Percentiles rank a stretch among this genome's conserved stretches.
Evolutionary conservation across 495 filamentous ascomycete genomes (phyloP).

Genomic region (Talaromyces adpressus): DNA sequence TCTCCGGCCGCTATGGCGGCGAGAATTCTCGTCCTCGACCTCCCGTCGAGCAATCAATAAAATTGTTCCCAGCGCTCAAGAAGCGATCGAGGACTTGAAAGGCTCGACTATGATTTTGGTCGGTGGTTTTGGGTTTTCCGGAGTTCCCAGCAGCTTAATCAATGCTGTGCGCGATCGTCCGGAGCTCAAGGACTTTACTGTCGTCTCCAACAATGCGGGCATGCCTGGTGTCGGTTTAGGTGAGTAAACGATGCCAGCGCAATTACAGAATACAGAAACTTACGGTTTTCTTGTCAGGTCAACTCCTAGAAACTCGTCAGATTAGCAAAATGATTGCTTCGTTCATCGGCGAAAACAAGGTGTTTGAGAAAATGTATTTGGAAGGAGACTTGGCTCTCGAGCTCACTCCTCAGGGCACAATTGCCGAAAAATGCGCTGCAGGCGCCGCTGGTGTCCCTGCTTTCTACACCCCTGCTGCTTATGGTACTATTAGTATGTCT

Average conservation of each 20-base stretch:
- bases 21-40: conserved; percentile 57
- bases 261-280: not conserved
- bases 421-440: conserved; percentile 78
- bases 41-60: conserved; percentile 68
- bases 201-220: conserved; percentile 87
- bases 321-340: conserved; percentile 83
- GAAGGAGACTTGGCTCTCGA: conserved; percentile 76
- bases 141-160: conserved; percentile 79
- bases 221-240: conserved; percentile 72
- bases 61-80: conserved; percentile 60
- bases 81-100: conserved; percentile 69
- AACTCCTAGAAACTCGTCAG: conserved; percentile 70
- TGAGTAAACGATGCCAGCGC: not conserved
- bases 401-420: conserved; percentile 79
- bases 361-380: conserved; percentile 79
- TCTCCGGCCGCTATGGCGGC: conserved; percentile 36
- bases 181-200: conserved; percentile 66
- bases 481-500: conserved; percentile 57
- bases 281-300: conserved; percentile 12
- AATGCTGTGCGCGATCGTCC: conserved; percentile 65
- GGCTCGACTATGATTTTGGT: conserved; percentile 62
- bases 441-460: conserved; percentile 83
- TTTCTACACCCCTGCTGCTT: conserved; percentile 84
- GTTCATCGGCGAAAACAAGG: conserved; percentile 88
- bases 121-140: conserved; percentile 80